phyloP scores from a whole-genome alignment of 2,329 filamentous ascomycete species.

The Pseudogymnoascus sp. region DNA sequence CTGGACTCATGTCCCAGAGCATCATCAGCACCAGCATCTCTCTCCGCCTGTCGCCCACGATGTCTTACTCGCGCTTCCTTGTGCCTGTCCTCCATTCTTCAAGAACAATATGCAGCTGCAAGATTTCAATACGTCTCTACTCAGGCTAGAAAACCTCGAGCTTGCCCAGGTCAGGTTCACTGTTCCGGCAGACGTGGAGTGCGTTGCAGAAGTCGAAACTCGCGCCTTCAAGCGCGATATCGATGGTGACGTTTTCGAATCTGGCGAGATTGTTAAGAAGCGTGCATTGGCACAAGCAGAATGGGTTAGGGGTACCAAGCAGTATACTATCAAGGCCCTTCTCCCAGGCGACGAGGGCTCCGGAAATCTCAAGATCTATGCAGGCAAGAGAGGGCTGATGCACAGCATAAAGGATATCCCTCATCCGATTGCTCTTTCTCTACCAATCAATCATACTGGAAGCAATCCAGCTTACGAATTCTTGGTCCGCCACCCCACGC shows the following conservation, averaged over 20 bases:
- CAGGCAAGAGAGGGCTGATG: constrained; percentile 90
- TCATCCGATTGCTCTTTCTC: constrained; percentile 76
- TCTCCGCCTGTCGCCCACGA: constrained; percentile 82
- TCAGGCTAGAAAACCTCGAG: constrained; percentile 82
- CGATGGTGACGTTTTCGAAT: constrained; percentile 91
- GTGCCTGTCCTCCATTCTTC: constrained; percentile 82
- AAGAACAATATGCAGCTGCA: constrained; percentile 69
- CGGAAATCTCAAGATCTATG: constrained; percentile 82
- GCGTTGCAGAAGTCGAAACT: constrained; percentile 85
- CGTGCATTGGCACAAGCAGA: constrained; percentile 83
- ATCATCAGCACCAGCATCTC: constrained; percentile 84
- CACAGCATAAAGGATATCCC: constrained; percentile 95
- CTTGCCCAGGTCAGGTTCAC: constrained; percentile 84
- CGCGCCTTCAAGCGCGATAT: constrained; percentile 69
- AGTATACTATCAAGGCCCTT: constrained; percentile 87
- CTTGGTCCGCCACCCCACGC: constrained; percentile 84
- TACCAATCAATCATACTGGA: constrained; percentile 85
- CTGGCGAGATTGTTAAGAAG: constrained; percentile 76
- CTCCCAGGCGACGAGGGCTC: constrained; percentile 87
- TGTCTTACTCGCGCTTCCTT: constrained; percentile 75
- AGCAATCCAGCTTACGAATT: constrained; percentile 95
- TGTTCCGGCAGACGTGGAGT: constrained; percentile 82
- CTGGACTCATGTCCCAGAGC: constrained; percentile 89
- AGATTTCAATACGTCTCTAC: constrained; percentile 82
- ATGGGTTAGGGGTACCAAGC: constrained; percentile 79